Evolutionary conservation across 306 rosid species (phyloP).

Genomic region (cucumber (Cucumis sativus)): Cucumber_9930_V3 NC_026659.2:25318001-25318500

Average conservation of each 20-base stretch:
- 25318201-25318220: constrained; percentile 40
- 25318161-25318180: constrained; percentile 27
- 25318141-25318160: constrained; percentile 41
- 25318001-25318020: constrained; percentile 10
- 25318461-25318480: too few species aligned
- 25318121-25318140: constrained; percentile 17
- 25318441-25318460: too few species aligned
- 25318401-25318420: too few species aligned
- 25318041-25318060: constrained; percentile 17
- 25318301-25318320: neutral
- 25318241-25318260: too few species aligned
- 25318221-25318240: constrained; percentile 34
- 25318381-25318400: too few species aligned
- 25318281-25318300: neutral
- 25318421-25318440: too few species aligned
- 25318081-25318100: constrained; percentile 12
- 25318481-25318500: too few species aligned
- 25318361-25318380: too few species aligned
- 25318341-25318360: too few species aligned
- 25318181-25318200: constrained; percentile 16
- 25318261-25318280: neutral
- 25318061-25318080: constrained; percentile 17
- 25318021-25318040: neutral
- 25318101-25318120: constrained; percentile 8
- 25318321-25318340: neutral